phyloP scores from a whole-genome alignment of 495 filamentous ascomycete species.

The Chaetomium cochliodes region DNA sequence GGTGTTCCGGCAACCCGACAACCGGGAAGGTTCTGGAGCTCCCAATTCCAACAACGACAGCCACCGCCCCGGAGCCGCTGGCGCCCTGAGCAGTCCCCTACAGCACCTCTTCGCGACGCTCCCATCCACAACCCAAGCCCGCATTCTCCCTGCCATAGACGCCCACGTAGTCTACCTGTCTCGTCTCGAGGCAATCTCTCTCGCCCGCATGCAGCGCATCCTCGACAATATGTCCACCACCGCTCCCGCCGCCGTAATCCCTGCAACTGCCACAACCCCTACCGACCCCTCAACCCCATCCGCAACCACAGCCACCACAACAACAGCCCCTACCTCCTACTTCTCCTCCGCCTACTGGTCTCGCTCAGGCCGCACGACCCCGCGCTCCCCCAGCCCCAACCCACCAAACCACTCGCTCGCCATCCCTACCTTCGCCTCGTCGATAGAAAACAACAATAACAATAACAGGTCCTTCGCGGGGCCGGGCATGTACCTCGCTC shows the following conservation, averaged over 20 bases:
- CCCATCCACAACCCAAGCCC: conserved; percentile 34
- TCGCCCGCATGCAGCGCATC: conserved; percentile 46
- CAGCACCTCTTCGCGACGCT: conserved; percentile 49
- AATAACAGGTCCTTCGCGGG: conserved; percentile 38
- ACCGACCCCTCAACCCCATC: background rate
- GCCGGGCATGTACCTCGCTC: conserved; percentile 61
- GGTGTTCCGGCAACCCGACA: conserved; percentile 29
- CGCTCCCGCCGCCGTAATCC: background rate
- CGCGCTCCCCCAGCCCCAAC: conserved; percentile 4
- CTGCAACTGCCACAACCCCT: conserved; percentile 4
- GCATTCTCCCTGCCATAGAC: conserved; percentile 47
- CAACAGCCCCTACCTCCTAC: background rate
- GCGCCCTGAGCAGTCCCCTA: conserved; percentile 46
- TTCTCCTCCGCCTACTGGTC: conserved; percentile 10
- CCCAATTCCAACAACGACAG: background rate
- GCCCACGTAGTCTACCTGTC: conserved; percentile 55
- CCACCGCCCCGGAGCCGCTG: conserved; percentile 33
- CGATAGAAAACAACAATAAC: conserved; percentile 2
- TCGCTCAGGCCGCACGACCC: background rate
- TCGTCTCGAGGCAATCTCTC: conserved; percentile 48
- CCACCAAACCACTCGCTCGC: background rate
- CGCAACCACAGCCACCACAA: background rate
- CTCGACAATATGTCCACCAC: conserved; percentile 34
- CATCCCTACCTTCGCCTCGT: background rate
- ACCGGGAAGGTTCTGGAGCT: background rate